Base-by-base conservation (phyloP, 192 early-diverging fungal species). In the Chytriomyces sp. region DNA sequence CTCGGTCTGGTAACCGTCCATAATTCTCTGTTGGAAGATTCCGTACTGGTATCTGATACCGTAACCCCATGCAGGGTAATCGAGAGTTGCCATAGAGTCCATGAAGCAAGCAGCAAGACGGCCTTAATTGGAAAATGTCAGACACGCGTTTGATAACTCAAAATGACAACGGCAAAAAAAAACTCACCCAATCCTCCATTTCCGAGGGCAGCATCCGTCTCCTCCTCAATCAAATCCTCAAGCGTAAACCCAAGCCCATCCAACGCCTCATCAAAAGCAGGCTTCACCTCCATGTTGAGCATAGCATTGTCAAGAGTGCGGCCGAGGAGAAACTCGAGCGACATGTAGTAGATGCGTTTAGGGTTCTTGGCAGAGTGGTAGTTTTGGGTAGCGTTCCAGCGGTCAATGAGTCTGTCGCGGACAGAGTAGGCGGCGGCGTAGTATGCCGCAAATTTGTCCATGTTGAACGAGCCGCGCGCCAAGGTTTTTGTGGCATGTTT, bases 41-140 rank as follows among this genome's bases (percentile, higher is more conserved):
- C 97, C 97, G 84, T 99, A 99, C 67, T 91, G 94, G 88, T 97
- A 99, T 48, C 97, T 91, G 71, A 99, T 92, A 62, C 97, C 97
- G 72, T 99, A 99, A 72, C 97, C 85, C 77, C 68, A 78, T 8
- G 69, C 68, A 20, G 97, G 96, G 72, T 95, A 95, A 82, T 98
- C 92, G 24, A 93, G 82, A 67, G 95, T 94, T 45, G 97, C 96
- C 80, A 98, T 81, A 46, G 96, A 97, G 83, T 98, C 88, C 91
- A 99, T 95, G 76, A 96, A 99, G 82, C 97, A 99, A 53, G 97
- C 97, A 2, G 97, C 97, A 66, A 99, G 86, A 47, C 97, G 94
- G 7, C 81, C 72, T 79, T 26, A 9, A 8, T 16, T 13, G 46
- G 8, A 16, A n/a, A n/a, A 13, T 47, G 24, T 10, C n/a, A 26